Percentiles rank a stretch among this genome's conserved stretches.
These are phyloP conservation scores for Apodospora peruviana DNA, from an alignment of 495 filamentous ascomycete genomes.

Conservation along the genomic window DNA sequence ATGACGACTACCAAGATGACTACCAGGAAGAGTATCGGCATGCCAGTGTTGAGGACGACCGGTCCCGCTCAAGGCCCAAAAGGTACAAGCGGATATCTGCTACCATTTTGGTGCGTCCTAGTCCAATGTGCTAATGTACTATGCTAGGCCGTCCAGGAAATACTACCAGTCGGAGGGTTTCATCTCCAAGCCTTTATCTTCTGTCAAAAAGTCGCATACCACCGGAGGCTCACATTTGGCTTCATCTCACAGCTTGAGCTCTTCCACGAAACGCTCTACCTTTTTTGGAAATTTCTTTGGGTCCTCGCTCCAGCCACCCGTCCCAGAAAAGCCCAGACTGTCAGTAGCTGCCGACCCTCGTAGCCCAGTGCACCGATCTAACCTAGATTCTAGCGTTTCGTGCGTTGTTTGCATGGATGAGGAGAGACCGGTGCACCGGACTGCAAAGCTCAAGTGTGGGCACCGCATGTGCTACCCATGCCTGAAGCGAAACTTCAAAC, in stretches of 20 bases:
- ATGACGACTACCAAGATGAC: neutral
- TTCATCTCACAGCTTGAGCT: slow-evolving; percentile 33
- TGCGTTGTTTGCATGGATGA: slow-evolving; percentile 66
- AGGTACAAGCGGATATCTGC: slow-evolving; percentile 32
- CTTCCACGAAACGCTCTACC: slow-evolving; percentile 32
- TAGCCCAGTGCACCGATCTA: slow-evolving; percentile 6
- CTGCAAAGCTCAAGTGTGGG: slow-evolving; percentile 64
- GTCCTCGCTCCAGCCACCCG: slow-evolving; percentile 19
- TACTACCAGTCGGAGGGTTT: slow-evolving; percentile 35
- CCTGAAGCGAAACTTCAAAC: slow-evolving; percentile 62
- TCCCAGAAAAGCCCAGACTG: slow-evolving; percentile 28
- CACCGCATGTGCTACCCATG: slow-evolving; percentile 76
- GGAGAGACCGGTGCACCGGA: slow-evolving; percentile 51
- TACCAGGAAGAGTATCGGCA: neutral
- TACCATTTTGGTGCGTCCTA: slow-evolving; percentile 1
- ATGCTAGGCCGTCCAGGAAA: slow-evolving; percentile 25
- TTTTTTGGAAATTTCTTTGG: slow-evolving; percentile 30
- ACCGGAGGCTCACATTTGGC: slow-evolving; percentile 29
- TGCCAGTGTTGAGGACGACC: slow-evolving; percentile 23
- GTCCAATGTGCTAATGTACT: neutral
- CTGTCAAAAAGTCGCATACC: slow-evolving; percentile 29
- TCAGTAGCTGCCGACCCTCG: slow-evolving; percentile 18
- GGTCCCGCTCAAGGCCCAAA: slow-evolving; percentile 28
- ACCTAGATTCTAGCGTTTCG: slow-evolving; percentile 45
- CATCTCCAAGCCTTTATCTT: slow-evolving; percentile 15